Base-by-base conservation (phyloP, 2,329 filamentous ascomycete genomes). In the Aquanectria penicillioides region DNA sequence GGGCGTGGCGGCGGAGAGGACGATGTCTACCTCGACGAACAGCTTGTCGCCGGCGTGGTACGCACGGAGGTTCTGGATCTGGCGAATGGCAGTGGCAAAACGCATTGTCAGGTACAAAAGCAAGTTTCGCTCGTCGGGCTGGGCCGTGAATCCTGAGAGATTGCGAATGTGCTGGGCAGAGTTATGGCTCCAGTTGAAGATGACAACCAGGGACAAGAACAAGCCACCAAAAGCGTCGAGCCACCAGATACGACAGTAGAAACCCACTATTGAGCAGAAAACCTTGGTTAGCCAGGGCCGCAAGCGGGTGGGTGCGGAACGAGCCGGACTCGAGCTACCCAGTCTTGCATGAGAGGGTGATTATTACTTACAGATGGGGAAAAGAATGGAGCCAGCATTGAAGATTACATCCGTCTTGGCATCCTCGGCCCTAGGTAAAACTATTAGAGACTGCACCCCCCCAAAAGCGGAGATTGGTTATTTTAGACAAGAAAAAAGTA, bases 21-120 rank as follows among this genome's bases (percentile, higher is more conserved):
- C 91, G 64, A 95, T 90, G 73, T 96, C 92, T 10, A 94, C 91
- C 71, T 85, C 83, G 22, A 94, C 91, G 63, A 92, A 93, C 57
- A 95, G 82, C 79, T 93, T 94, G 74, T 95, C 92, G 22, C 92
- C 92, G 0, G 89, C 88, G 70, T 96, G 92, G 73, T 95, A 96
- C 2, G 92, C 92, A 66, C 93, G 89, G 54, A 95, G 78, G 26
- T 92, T 92, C 73, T 95, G 92, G 60, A 96, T 95, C 72, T 92
- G 89, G 70, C 87, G 88, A 71, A 97, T 96, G 11, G 91, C 90
- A 66, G 91, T 92, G 40, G 93, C 93, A 72, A 97, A 97, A 17
- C 94, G 90, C 91, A 97, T 97, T 2, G 93, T 95, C 66, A 97
- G 84, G 77, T 97, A 97, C 1, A 97, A 82, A 18, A 97, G 77